Evolutionary conservation across 2,329 filamentous ascomycete genomes (phyloP).

Genomic region (Geosmithia flava): DNA sequence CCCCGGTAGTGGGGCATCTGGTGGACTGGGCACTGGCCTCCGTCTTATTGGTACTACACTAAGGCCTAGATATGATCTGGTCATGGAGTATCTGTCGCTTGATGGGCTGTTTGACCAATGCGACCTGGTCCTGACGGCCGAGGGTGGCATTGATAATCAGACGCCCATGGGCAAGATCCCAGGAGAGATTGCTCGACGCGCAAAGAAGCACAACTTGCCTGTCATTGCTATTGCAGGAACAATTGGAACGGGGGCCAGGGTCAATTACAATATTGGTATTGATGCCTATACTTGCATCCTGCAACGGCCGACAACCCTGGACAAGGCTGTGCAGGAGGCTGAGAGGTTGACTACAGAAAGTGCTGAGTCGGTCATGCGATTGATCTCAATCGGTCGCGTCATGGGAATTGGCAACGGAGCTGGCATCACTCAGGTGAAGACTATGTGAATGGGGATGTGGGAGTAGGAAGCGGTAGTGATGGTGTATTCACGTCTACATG

Average conservation of each 20-base stretch:
- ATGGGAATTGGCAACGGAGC: no score
- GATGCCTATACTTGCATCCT: constrained; percentile 20
- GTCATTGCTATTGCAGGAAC: constrained; percentile 27
- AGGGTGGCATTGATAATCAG: constrained; percentile 38
- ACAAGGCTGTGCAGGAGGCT: constrained; percentile 15
- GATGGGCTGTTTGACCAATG: constrained; percentile 30
- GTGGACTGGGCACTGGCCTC: constrained; percentile 37
- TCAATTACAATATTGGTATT: constrained; percentile 20
- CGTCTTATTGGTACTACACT: constrained; percentile 31
- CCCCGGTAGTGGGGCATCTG: constrained; percentile 37
- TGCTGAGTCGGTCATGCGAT: constrained; percentile 19
- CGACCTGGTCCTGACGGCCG: constrained; percentile 38
- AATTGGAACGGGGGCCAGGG: constrained; percentile 17
- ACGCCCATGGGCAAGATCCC: constrained; percentile 40
- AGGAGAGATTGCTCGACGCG: constrained; percentile 34
- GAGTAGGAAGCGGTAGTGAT: no score
- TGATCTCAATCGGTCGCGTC: constrained; percentile 16
- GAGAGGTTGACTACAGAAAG: constrained; percentile 17
- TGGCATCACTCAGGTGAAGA: no score
- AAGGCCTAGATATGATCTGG: constrained; percentile 32
- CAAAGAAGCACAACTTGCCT: constrained; percentile 28
- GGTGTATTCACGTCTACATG: no score
- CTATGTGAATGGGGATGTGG: no score
- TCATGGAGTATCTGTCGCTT: constrained; percentile 36
- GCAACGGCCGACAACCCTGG: constrained; percentile 16